These are phyloP conservation scores for Colletotrichum sidae DNA, from an alignment of 2,329 filamentous ascomycete species.

Conservation along the genomic window DNA sequence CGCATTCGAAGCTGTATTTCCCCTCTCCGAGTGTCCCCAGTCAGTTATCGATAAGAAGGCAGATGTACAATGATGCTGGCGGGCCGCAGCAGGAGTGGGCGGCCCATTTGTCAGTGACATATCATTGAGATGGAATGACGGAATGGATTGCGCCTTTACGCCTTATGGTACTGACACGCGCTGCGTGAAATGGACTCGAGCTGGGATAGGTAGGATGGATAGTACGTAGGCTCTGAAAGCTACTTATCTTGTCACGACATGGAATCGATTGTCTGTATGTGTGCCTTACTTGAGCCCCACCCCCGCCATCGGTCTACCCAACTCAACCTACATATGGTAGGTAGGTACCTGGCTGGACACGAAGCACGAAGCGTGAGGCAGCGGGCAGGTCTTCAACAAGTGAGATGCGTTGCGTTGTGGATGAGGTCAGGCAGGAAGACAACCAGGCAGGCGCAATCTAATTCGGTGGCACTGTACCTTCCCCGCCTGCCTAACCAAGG, in stretches of 20 bases:
- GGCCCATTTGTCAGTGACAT: slow-evolving; percentile 34
- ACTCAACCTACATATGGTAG: not conserved
- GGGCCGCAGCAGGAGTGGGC: slow-evolving; percentile 20
- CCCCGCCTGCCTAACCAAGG: slow-evolving; percentile 9
- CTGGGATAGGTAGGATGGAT: too few species aligned
- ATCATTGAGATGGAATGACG: slow-evolving; percentile 11
- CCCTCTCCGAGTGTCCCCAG: slow-evolving; percentile 17
- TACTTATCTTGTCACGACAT: too few species aligned
- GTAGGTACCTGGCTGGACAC: not conserved
- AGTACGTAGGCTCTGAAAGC: too few species aligned
- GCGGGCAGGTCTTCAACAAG: too few species aligned
- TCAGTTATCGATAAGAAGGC: slow-evolving; percentile 32
- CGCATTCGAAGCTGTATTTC: slow-evolving; percentile 25
- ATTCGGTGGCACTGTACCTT: not conserved
- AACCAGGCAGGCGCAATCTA: too few species aligned
- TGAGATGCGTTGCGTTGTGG: too few species aligned
- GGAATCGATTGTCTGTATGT: too few species aligned
- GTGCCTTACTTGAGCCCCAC: not conserved
- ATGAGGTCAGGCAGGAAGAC: too few species aligned
- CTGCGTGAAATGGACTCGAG: too few species aligned
- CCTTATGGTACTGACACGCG: too few species aligned
- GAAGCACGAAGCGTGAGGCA: not conserved
- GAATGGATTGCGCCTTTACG: not conserved
- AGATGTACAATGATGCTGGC: slow-evolving; percentile 22
- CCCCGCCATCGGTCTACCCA: slow-evolving; percentile 3